Conservation (phyloP, 2,329 filamentous ascomycete genomes). For the Bipolaris sorokiniana region DNA sequence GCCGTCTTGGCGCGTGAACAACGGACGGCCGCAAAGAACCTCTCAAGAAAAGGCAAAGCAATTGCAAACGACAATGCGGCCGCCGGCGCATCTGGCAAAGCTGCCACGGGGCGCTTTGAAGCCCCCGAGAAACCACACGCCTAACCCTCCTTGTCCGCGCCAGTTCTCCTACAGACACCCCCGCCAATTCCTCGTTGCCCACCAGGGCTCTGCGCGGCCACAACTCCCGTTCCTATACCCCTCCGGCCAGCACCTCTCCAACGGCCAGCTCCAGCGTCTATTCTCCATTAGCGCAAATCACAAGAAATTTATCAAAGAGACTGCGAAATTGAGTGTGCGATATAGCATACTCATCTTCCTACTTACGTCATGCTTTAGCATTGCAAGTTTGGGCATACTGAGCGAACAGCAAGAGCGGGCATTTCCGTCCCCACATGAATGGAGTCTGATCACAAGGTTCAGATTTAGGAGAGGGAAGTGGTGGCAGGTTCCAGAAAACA, state of each 20-base stretch:
- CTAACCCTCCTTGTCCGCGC: conserved; percentile 47
- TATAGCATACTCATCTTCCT: conserved; percentile 71
- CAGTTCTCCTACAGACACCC: conserved; percentile 65
- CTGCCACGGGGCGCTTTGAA: conserved; percentile 33
- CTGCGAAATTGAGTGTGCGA: conserved; percentile 72
- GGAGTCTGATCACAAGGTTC: conserved; percentile 74
- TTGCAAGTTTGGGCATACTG: conserved; percentile 69
- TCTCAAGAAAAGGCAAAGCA: conserved; percentile 15
- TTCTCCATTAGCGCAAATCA: conserved; percentile 74
- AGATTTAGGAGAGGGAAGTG: conserved; percentile 64
- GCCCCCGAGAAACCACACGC: conserved; percentile 23
- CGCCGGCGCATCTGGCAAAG: conserved; percentile 35
- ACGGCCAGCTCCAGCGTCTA: conserved; percentile 65
- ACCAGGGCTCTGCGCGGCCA: conserved; percentile 58
- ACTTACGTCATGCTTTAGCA: conserved; percentile 63
- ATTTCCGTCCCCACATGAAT: conserved; percentile 83
- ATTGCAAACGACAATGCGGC: conserved; percentile 38
- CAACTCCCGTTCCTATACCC: conserved; percentile 71
- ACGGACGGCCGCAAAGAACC: conserved; percentile 12
- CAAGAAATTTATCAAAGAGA: conserved; percentile 71
- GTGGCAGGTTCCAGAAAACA: conserved; percentile 59
- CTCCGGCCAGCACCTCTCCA: conserved; percentile 50
- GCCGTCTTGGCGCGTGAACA: conserved; percentile 27
- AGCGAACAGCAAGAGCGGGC: conserved; percentile 77
- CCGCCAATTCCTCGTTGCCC: conserved; percentile 56